Base-by-base conservation (phyloP, 2,329 filamentous ascomycete species). In the Aureobasidium melanogenum region DNA sequence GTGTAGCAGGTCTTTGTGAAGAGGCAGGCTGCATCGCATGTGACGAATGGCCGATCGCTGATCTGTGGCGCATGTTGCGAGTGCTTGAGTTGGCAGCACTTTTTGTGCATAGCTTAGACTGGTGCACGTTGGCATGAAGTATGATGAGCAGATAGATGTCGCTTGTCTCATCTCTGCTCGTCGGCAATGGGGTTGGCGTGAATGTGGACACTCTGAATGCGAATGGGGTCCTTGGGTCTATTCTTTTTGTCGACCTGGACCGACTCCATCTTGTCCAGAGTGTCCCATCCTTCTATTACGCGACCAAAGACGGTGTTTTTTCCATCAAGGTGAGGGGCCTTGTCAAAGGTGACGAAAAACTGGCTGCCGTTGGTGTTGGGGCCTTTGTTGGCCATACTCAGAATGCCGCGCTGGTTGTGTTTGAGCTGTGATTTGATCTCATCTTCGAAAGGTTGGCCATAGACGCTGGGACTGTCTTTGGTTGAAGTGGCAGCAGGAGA, bases 371-470 rank as follows among this genome's bases (percentile, higher is more conserved):
- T 97, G 46, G 93, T 96, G 73, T 96, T 85, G 15, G 91, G 89
- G 0, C 94, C 94, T 28, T 89, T 87, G 76, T 99, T 99, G 65
- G 94, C 94, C 94, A 97, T 97, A 77, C 88, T 92, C 68, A 99
- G 78, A 22, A 97, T 82, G 19, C 50, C 50, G 22, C 34, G 50
- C 19, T 41, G 36, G 34, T 39, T 54, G 50, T 39, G 50, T 10
- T 39, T 54, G 60, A 99, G 80, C 4, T 79, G 78, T 1, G 86
- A 77, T 61, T 84, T 81, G 69, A 97, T 89, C 78, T 95, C 89
- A 74, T 95, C 89, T 62, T 89, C 88, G 70, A 94, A 94, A 17
- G 83, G 76, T 62, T 75, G 65, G 28, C 77, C 80, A 82, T 87
- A 93, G 73, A 94, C 89, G 66, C 88, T 91, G 34, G 80, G 79